phyloP scores from a whole-genome alignment of 2,329 filamentous ascomycete genomes.

The Zymoseptoria tritici region DNA sequence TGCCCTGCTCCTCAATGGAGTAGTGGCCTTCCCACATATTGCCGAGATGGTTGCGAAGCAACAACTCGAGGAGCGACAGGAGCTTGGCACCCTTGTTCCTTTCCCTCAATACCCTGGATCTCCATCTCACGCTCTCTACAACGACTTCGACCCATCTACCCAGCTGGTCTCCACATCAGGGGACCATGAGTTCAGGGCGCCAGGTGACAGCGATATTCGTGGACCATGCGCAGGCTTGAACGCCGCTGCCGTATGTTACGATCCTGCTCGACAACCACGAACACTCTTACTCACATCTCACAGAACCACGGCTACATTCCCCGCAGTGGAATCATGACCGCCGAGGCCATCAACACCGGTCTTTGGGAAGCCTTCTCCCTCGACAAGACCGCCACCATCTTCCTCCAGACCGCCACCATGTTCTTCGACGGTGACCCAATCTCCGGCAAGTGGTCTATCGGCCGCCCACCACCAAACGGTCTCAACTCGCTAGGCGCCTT shows the following conservation, averaged over 20 bases:
- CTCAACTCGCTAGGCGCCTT: slow-evolving; percentile 18
- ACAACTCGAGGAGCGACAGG: slow-evolving; percentile 6
- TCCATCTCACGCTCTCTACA: slow-evolving; percentile 15
- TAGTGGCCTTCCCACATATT: slow-evolving; percentile 18
- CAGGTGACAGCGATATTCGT: slow-evolving; percentile 18
- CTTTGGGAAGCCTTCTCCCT: slow-evolving; percentile 18
- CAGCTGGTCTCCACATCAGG: slow-evolving; percentile 24
- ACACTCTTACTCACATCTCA: not conserved
- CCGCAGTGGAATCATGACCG: slow-evolving; percentile 12
- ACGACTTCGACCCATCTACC: slow-evolving; percentile 21
- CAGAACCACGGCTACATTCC: slow-evolving; percentile 27
- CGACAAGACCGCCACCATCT: slow-evolving; percentile 17
- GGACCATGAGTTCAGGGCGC: slow-evolving; percentile 18
- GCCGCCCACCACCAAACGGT: slow-evolving; percentile 10
- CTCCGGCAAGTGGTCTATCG: slow-evolving; percentile 16
- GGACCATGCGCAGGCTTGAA: slow-evolving; percentile 23
- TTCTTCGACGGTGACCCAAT: slow-evolving; percentile 20
- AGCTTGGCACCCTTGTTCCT: slow-evolving; percentile 8
- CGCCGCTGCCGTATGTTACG: slow-evolving; percentile 13
- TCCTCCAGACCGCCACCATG: slow-evolving; percentile 20
- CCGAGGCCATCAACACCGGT: slow-evolving; percentile 18
- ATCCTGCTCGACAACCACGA: not conserved
- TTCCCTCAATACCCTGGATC: slow-evolving; percentile 20
- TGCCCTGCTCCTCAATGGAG: slow-evolving; percentile 13
- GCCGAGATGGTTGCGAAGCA: slow-evolving; percentile 18